These are phyloP conservation scores for Ceratocystis harringtonii DNA, from an alignment of 2,329 filamentous ascomycete species.

Conservation along the genomic window DNA sequence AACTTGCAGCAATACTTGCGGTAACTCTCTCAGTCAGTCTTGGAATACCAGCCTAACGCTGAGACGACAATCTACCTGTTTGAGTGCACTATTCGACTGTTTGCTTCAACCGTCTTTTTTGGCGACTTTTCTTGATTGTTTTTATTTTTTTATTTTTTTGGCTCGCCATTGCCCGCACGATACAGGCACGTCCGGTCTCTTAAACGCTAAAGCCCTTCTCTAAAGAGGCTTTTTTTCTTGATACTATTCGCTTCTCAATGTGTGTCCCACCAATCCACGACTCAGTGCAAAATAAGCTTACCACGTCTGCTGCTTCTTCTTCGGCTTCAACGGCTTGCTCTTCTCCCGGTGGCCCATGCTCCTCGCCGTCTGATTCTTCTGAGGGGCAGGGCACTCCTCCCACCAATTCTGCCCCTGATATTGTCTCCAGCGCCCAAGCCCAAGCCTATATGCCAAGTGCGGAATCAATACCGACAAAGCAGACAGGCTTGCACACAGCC, in stretches of 20 bases:
- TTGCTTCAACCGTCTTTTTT: neutral
- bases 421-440: neutral
- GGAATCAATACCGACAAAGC: neutral
- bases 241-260: conserved; percentile 4
- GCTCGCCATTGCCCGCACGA: neutral
- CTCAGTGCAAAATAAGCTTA: conserved; percentile 6
- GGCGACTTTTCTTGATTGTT: too few species aligned
- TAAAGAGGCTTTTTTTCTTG: neutral
- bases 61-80: neutral
- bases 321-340: neutral
- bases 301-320: neutral
- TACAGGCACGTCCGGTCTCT: neutral
- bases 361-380: neutral
- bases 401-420: neutral
- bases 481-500: neutral
- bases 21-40: neutral
- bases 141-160: neutral
- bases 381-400: neutral
- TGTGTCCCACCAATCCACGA: conserved; percentile 13
- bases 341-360: neutral
- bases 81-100: neutral
- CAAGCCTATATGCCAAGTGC: neutral
- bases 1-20: neutral
- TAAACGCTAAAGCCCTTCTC: neutral
- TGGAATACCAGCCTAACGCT: neutral